Evolutionary conservation across 257 asterid genomes (phyloP).

Genomic region (Penstemon newberryi): DNA sequence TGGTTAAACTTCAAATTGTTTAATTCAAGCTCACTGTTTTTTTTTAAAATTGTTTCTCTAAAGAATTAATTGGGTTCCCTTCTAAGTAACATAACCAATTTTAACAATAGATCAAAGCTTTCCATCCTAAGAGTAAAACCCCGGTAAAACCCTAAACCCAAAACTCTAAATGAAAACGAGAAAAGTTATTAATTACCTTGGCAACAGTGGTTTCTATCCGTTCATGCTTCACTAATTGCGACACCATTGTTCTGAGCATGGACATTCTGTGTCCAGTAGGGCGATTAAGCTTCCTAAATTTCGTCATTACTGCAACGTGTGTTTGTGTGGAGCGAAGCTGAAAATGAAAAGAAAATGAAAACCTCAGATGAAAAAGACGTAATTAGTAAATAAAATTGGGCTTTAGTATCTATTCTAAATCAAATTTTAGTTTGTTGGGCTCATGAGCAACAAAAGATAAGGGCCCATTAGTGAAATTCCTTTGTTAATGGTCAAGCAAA

Average conservation of each 20-base stretch:
- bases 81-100: background rate
- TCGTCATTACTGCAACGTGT: conserved; percentile 51
- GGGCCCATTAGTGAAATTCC: too few relatives aligned
- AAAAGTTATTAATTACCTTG: conserved; percentile 46
- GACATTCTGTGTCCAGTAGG: conserved; percentile 84
- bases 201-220: conserved; percentile 91
- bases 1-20: too few relatives aligned
- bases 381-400: too few relatives aligned
- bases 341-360: too few relatives aligned
- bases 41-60: background rate
- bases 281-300: conserved; percentile 86
- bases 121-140: conserved; percentile 25
- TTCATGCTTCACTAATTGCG: conserved; percentile 92
- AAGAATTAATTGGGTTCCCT: background rate
- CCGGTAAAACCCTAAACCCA: conserved; percentile 22
- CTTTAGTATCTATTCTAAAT: too few relatives aligned
- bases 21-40: background rate
- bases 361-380: too few relatives aligned
- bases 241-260: conserved; percentile 98
- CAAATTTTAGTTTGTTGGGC: too few relatives aligned
- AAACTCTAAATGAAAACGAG: background rate
- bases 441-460: too few relatives aligned
- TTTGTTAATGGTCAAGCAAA: too few relatives aligned
- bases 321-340: background rate
- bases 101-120: conserved; percentile 15